Evolutionary conservation across 306 rosid species (phyloP).

Genomic region (Fragaria nilgerrensis): DNA sequence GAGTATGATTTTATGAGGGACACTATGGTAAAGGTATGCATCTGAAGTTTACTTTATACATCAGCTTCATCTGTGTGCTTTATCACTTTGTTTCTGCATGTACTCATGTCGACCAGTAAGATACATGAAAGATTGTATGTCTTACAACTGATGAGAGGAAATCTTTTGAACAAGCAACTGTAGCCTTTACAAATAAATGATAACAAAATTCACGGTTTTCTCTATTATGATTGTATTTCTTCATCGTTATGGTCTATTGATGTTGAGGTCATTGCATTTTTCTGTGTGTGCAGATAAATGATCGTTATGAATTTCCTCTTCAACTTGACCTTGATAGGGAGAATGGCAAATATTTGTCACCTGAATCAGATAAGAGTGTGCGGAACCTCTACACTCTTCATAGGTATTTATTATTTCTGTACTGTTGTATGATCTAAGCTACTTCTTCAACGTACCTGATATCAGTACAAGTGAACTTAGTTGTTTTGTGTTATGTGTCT

Average conservation of each 20-base stretch:
- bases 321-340: conserved; percentile 94
- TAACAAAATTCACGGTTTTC: neutral
- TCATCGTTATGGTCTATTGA: neutral
- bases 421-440: conserved; percentile 6
- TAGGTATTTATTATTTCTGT: conserved; percentile 47
- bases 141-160: neutral
- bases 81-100: neutral
- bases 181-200: neutral
- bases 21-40: conserved; percentile 91
- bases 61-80: conserved; percentile 3
- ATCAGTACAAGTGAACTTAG: neutral
- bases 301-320: conserved; percentile 93
- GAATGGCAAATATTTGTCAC: conserved; percentile 82
- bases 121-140: neutral
- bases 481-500: neutral
- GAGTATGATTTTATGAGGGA: conserved; percentile 85
- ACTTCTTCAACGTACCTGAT: neutral
- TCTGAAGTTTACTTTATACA: conserved; percentile 8
- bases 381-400: conserved; percentile 94
- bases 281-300: conserved; percentile 64
- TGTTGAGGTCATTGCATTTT: neutral
- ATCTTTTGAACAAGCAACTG: neutral
- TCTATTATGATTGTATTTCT: neutral
- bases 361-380: conserved; percentile 83
- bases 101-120: neutral